These are phyloP conservation scores for Camelina laxa DNA, from an alignment of 345 rosid species.

Conservation along the genomic window DNA sequence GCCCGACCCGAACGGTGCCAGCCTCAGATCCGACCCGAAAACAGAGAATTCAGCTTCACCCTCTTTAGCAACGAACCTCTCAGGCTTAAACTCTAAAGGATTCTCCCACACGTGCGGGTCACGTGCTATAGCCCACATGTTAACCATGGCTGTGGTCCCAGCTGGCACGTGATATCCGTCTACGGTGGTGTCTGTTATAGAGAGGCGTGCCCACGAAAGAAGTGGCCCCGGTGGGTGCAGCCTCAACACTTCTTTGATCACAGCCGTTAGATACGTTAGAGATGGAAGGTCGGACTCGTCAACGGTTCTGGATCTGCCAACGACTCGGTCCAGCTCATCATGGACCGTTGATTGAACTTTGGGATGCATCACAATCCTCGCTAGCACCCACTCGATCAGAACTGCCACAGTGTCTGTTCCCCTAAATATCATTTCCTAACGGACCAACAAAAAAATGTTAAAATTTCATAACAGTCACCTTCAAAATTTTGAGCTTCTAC, in stretches of 20 bases:
- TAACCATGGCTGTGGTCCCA: slow-evolving; percentile 94
- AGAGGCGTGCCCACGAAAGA: slow-evolving; percentile 87
- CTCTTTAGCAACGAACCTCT: slow-evolving; percentile 56
- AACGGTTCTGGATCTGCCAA: slow-evolving; percentile 64
- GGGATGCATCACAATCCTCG: slow-evolving; percentile 72
- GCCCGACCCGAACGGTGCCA: slow-evolving; percentile 97
- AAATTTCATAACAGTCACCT: neutral
- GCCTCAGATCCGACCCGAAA: slow-evolving; percentile 78
- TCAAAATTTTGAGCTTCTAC: neutral
- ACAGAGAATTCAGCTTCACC: slow-evolving; percentile 65
- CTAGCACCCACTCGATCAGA: slow-evolving; percentile 85
- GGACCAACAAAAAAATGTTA: neutral
- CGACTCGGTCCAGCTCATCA: slow-evolving; percentile 68
- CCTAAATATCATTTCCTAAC: slow-evolving; percentile 91
- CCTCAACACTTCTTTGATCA: slow-evolving; percentile 80
- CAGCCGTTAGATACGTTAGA: slow-evolving; percentile 66
- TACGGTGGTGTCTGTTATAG: slow-evolving; percentile 66
- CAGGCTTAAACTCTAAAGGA: slow-evolving; percentile 71
- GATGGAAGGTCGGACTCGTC: slow-evolving; percentile 55
- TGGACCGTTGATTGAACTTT: slow-evolving; percentile 70
- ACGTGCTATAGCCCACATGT: slow-evolving; percentile 95
- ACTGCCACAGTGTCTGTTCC: slow-evolving; percentile 93
- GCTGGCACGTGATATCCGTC: slow-evolving; percentile 82
- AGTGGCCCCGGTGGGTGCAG: slow-evolving; percentile 95
- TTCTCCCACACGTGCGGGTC: slow-evolving; percentile 71